Evolutionary conservation across 2,329 filamentous ascomycete species (phyloP).

Genomic region (Talaromyces sp.): DNA sequence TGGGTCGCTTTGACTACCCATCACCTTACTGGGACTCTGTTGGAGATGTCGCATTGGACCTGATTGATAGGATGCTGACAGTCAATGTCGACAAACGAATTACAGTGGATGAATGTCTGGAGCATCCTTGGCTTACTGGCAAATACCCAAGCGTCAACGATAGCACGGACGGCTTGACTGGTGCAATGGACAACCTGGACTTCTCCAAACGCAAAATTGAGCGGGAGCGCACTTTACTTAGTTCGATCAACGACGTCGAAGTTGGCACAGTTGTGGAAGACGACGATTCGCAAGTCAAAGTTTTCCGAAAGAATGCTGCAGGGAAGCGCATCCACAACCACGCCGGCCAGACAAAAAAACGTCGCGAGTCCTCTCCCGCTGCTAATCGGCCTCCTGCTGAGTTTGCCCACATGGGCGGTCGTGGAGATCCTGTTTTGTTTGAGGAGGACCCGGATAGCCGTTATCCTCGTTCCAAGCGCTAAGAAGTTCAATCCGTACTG

Average conservation of each 20-base stretch:
- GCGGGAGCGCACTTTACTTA: constrained; percentile 80
- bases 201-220: constrained; percentile 74
- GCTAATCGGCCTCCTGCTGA: constrained; percentile 63
- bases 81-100: constrained; percentile 79
- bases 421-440: constrained; percentile 75
- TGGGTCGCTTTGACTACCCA: constrained; percentile 86
- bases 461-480: constrained; percentile 19
- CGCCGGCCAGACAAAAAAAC: constrained; percentile 24
- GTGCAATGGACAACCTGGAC: constrained; percentile 74
- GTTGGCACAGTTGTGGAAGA: constrained; percentile 52
- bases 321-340: constrained; percentile 41
- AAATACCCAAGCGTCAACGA: constrained; percentile 60
- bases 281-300: constrained; percentile 58
- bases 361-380: constrained; percentile 58
- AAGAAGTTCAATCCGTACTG: background rate
- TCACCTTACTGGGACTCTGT: constrained; percentile 93
- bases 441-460: constrained; percentile 51
- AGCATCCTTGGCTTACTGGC: constrained; percentile 82
- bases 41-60: constrained; percentile 77
- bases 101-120: constrained; percentile 82
- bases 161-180: constrained; percentile 86
- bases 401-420: constrained; percentile 79
- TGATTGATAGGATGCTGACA: constrained; percentile 92
- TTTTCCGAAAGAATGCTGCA: constrained; percentile 65
- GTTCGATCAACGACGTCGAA: constrained; percentile 70